A percentile compares a stretch with the other conserved stretches of the same genome.
phyloP scores from a whole-genome alignment of 495 filamentous ascomycete genomes.

The Lasiosphaeris hirsuta region DNA sequence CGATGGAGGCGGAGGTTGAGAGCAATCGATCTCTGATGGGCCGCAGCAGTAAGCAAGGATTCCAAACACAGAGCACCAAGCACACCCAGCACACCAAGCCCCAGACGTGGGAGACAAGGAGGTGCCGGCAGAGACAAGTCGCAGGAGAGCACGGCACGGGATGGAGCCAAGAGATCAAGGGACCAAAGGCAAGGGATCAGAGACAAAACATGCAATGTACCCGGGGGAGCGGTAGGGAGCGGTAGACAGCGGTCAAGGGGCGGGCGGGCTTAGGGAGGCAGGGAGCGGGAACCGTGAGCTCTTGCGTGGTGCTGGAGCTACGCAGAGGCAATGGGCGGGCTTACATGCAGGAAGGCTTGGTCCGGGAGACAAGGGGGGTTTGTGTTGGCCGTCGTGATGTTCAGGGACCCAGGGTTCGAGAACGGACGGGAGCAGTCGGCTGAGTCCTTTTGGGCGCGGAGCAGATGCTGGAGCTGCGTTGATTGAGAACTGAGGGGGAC shows the following conservation, averaged over 20 bases:
- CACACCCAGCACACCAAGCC: too few species aligned
- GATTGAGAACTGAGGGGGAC: neutral
- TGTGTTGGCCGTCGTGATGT: neutral
- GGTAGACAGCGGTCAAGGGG: neutral
- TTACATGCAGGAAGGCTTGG: constrained; percentile 9
- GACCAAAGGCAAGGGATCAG: neutral
- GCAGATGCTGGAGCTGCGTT: neutral
- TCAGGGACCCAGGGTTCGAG: neutral
- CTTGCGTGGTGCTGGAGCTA: too few species aligned
- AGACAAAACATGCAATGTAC: too few species aligned
- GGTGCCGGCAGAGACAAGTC: neutral
- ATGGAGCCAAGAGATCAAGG: neutral
- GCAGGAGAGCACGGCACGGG: neutral
- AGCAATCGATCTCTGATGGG: constrained; percentile 3
- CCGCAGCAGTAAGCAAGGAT: constrained; percentile 4
- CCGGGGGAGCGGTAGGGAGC: neutral
- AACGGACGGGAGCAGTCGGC: neutral
- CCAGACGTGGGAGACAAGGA: too few species aligned
- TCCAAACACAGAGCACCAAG: neutral
- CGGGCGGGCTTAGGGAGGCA: neutral
- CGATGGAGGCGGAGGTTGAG: neutral
- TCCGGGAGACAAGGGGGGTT: neutral
- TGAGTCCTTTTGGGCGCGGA: neutral
- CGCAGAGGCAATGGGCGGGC: neutral
- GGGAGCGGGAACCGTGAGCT: too few species aligned